Conservation (phyloP, 805 yeast species). For the Yarrowia hollandica region DNA sequence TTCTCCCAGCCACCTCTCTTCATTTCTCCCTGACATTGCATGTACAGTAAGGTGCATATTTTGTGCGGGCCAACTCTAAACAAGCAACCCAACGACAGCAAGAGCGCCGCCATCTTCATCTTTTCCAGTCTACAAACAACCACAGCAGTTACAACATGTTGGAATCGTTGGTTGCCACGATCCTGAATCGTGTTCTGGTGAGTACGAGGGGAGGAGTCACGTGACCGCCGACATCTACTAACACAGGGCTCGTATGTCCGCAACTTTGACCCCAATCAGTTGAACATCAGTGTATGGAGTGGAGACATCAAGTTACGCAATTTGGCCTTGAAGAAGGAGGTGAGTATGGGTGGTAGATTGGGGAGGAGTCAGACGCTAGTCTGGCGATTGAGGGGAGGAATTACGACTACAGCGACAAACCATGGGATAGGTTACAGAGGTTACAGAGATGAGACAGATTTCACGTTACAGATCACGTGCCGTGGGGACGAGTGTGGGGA, state of each 20-base stretch:
- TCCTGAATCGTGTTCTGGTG: conserved; percentile 41
- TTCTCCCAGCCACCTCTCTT: no score
- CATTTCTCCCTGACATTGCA: background rate
- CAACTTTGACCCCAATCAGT: conserved; percentile 91
- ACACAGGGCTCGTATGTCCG: conserved; percentile 50
- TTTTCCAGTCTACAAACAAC: no score
- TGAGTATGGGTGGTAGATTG: conserved; percentile 34
- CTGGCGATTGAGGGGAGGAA: no score
- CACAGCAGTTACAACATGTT: conserved; percentile 38
- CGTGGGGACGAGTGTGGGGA: no score
- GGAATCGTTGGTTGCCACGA: conserved; percentile 48
- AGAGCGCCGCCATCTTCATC: no score
- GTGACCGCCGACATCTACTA: background rate
- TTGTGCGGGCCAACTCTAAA: background rate
- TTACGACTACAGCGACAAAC: background rate
- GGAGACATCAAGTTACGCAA: conserved; percentile 90
- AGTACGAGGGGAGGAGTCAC: background rate
- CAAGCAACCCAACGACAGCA: conserved; percentile 22
- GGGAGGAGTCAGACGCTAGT: no score
- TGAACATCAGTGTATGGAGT: conserved; percentile 95
- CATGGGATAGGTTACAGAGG: no score
- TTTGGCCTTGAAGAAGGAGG: conserved; percentile 76
- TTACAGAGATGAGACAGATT: no score
- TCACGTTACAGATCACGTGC: no score
- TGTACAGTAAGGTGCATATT: background rate